phyloP scores from a whole-genome alignment of 257 asterid genomes.

The Solanum arcanum region DNA sequence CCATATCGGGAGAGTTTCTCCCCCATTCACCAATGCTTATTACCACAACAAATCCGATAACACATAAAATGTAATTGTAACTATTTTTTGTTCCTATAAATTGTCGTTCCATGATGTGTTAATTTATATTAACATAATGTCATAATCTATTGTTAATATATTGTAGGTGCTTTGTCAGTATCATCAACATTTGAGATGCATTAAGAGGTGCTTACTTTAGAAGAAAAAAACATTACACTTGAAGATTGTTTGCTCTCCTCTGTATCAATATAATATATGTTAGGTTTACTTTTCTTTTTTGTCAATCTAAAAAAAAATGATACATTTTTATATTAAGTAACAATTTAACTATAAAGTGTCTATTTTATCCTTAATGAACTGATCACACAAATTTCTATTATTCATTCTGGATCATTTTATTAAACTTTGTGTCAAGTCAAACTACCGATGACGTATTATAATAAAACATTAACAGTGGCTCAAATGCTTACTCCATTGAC shows the following conservation, averaged over 20 bases:
- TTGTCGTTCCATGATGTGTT: background rate
- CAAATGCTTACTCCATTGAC: background rate
- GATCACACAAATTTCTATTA: too few species aligned
- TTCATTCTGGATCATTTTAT: too few species aligned
- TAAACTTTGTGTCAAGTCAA: rapidly evolving
- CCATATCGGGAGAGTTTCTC: constrained; percentile 29
- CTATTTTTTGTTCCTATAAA: background rate
- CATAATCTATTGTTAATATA: background rate
- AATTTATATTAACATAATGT: background rate
- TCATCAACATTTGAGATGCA: background rate
- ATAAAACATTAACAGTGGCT: background rate
- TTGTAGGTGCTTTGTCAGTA: background rate
- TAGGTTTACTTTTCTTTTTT: too few species aligned
- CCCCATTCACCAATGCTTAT: constrained; percentile 26
- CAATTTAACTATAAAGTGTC: too few species aligned
- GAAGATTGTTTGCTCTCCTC: background rate
- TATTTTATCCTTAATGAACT: too few species aligned
- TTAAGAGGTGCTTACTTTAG: background rate
- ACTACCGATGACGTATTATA: too few species aligned
- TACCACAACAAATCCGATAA: constrained; percentile 4
- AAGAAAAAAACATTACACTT: background rate
- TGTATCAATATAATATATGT: too few species aligned
- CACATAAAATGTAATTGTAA: background rate
- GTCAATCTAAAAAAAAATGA: too few species aligned
- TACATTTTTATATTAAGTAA: too few species aligned